Evolutionary conservation across 2,329 filamentous ascomycete genomes (phyloP).

Genomic region (Coniochaeta pulveracea): DNA sequence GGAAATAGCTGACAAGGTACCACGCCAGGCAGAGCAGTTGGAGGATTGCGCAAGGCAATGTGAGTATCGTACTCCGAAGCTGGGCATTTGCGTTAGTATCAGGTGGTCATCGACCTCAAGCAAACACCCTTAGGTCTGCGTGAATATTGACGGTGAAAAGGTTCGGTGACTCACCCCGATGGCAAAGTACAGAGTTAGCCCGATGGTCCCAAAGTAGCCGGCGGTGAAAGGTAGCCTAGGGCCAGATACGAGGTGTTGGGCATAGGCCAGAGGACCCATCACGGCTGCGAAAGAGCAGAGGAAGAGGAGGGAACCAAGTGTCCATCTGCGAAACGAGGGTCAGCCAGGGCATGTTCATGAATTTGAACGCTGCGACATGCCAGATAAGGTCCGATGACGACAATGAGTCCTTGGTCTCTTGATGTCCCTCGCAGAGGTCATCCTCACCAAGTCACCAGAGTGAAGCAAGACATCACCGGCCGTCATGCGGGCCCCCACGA

Average conservation of each 20-base stretch:
- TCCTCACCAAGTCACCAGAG: slow-evolving; percentile 12
- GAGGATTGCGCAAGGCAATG: slow-evolving; percentile 69
- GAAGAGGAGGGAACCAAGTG: slow-evolving; percentile 83
- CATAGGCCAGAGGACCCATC: slow-evolving; percentile 81
- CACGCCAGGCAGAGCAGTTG: slow-evolving; percentile 77
- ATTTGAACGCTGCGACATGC: neutral
- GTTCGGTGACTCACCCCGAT: slow-evolving; percentile 63
- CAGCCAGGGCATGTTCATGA: slow-evolving; percentile 7
- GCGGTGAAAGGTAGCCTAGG: slow-evolving; percentile 84
- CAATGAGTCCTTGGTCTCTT: neutral
- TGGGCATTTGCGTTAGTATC: slow-evolving; percentile 24
- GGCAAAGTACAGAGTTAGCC: slow-evolving; percentile 81
- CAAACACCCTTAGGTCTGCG: neutral
- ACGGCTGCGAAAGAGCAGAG: slow-evolving; percentile 85
- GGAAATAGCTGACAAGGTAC: slow-evolving; percentile 97
- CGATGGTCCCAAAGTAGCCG: slow-evolving; percentile 89
- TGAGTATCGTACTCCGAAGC: slow-evolving; percentile 78
- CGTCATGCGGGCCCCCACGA: slow-evolving; percentile 16
- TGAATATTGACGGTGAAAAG: slow-evolving; percentile 1
- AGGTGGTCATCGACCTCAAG: neutral
- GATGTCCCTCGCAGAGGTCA: slow-evolving; percentile 10
- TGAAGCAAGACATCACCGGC: slow-evolving; percentile 6
- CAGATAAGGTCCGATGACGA: slow-evolving; percentile 3
- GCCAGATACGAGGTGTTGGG: slow-evolving; percentile 73
- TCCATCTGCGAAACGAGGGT: slow-evolving; percentile 56